Evolutionary conservation across 78 protist species (phyloP), one percentile per base, ranked within the genome.

Genomic region (Diacronema lutheri): DNA sequence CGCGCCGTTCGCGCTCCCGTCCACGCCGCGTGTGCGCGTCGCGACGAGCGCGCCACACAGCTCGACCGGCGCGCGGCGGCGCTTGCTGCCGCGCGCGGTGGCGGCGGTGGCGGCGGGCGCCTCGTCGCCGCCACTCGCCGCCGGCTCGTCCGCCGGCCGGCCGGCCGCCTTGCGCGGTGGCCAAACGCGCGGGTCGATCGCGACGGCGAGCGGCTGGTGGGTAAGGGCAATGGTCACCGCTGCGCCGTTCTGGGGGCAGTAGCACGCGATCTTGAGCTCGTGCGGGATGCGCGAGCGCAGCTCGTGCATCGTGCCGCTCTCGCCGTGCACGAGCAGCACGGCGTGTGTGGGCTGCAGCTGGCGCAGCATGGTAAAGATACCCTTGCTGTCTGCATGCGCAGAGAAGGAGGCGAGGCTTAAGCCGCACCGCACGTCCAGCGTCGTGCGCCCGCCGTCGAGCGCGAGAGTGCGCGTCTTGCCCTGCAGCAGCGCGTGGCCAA

Each of bases 321-420:
- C 99, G n/a, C 99, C 99, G 84, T 98, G 99, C 13, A 98, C 99
- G 35, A 96, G 90, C 38, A 96, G 21, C 13, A 98, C 98, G 61
- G 85, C 79, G 29, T 38, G 64, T 3, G 16, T 3, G 9, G 99
- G 99, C 74, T 88, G 79, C 56, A 78, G 31, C 57, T 55, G 74
- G 41, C 66, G 41, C 3, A 98, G 87, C 35, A 97, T 83, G 44
- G 88, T 88, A 84, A 93, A 64, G 80, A 97, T 96, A 66, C 99
- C 99, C 69, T 90, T 90, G 31, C 97, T 97, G 83, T 98, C 99
- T 6, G 99, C 99, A 84, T 98, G 99, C 4, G 99, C 99, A 1
- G 71, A 25, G 71, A 81, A 81, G 38, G 58, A 50, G 9, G 25
- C 31, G 23, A 4, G 37, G 4, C 26, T 6, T 31, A 86, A 81